phyloP scores from a whole-genome alignment of 441 rosid species.

The Flueggea neowawraea region DNA sequence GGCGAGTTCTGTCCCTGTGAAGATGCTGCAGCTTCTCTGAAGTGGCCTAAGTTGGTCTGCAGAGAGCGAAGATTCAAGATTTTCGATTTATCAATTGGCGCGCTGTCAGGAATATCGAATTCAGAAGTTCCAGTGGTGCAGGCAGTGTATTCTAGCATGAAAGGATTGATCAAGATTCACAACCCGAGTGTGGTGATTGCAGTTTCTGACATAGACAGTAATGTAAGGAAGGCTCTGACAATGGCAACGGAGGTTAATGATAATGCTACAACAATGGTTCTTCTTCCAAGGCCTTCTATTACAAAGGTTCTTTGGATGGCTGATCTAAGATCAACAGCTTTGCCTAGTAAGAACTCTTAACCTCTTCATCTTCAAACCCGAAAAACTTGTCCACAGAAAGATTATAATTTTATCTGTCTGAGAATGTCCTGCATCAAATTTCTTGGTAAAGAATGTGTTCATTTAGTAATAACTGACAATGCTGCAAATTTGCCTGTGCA shows the following conservation, averaged over 20 bases:
- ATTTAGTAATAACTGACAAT: neutral
- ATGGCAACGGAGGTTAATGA: constrained; percentile 64
- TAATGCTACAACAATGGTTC: constrained; percentile 55
- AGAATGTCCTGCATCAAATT: too few species aligned
- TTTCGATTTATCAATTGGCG: constrained; percentile 69
- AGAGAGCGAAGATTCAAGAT: constrained; percentile 86
- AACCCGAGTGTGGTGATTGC: constrained; percentile 87
- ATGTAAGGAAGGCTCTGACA: constrained; percentile 85
- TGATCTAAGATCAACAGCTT: constrained; percentile 90
- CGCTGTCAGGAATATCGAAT: constrained; percentile 57
- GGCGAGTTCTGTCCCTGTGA: constrained; percentile 84
- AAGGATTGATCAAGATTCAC: constrained; percentile 84
- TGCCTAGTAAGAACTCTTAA: constrained; percentile 66
- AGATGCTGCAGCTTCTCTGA: constrained; percentile 65
- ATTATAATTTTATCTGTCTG: too few species aligned
- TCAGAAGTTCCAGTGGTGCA: constrained; percentile 91
- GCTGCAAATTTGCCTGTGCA: constrained; percentile 26
- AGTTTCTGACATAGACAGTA: constrained; percentile 61
- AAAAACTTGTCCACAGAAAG: too few species aligned
- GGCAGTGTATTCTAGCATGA: constrained; percentile 85
- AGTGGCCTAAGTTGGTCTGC: constrained; percentile 80
- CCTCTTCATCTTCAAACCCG: neutral
- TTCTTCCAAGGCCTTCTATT: constrained; percentile 69
- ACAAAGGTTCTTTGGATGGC: constrained; percentile 97
- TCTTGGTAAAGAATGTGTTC: neutral